Base-by-base conservation (phyloP, 2,329 filamentous ascomycete species). In the Podosphaera aphanis region DNA sequence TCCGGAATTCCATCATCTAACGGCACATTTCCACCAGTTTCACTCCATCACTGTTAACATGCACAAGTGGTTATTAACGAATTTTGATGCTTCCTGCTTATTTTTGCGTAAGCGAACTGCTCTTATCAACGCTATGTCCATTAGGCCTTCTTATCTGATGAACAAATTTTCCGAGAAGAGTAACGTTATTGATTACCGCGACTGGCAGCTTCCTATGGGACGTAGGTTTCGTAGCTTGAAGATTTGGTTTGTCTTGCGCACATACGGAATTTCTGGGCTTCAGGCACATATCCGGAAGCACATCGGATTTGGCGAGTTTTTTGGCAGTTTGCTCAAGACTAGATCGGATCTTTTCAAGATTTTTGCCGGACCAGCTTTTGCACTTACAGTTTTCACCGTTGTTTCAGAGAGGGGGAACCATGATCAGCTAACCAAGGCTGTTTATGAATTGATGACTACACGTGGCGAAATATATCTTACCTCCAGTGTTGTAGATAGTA, bases 41-140 rank as follows among this genome's bases (percentile, higher is more conserved):
- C 82, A 93, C 65, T 85, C 79, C 51, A 93, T 93, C 70, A 79
- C 93, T 63, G 75, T 88, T 66, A 95, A 94, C 66, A 81, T 93
- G 73, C 86, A 94, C 69, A 95, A 95, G 66, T 94, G 88, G 88
- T 69, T 94, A 42, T 74, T 94, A 16, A 85, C 84, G 47, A 93
- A 93, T 62, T 94, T 94, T 56, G 88, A 95, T 60, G 72, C 68
- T 55, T 84, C 80, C 46, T 80, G 80, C 52, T 70, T 93, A 40
- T 95, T 75, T 63, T 76, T 94, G 43, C 77, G 78, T 50, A 70
- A 77, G 55, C 73, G 86, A 15, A 65, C 67, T 46, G 77, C 85
- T 62, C 71, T 95, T n/a, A 83, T 80, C 38, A 70, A 78, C 49
- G 81, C 85, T 0, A 70, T 93, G 37, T 77, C 74, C 57, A 79